Base-by-base conservation (phyloP, 202 grass and related monocot genomes). In the Zoysia matrella region DNA sequence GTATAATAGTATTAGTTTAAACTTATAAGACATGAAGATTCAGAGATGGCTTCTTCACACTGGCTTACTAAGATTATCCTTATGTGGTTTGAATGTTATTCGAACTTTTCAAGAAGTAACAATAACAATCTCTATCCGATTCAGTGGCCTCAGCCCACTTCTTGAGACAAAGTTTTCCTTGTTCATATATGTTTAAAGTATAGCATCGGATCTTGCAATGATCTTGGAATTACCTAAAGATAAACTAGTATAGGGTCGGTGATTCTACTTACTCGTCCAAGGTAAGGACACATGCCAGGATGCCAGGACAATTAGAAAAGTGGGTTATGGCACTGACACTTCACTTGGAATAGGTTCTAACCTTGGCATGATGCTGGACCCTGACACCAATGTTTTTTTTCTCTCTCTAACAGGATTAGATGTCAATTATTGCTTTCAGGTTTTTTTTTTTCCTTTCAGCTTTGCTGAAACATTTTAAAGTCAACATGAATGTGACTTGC, bases 201-300 rank as follows among this genome's bases (percentile, higher is more conserved):
- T 13, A 8, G 53, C 67, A 67, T 78, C 73, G 72, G 58, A 15
- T 72, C 22, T 56, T 11, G 4, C 43, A 69, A 22, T 13, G 3
- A 30, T 71, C 49, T 76, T 77, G 46, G 54, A 70, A 84, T 5
- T 75, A 36, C 50, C 53, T 4, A 22, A 48, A 60, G 45, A 6
- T 70, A 62, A 70, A 60, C 64, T 51, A 22, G 22, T 22, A 84
- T 77, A 52, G 46, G 30, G 30, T 77, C 30, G 82, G 72, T 69
- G 53, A 18, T 44, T 69, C 6, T 58, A 13, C 22, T 60, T 54
- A 4, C 53, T 69, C 65, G 44, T 84, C 44, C 46, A 46, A 70
- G 44, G 39, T 30, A 61, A 77, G 73, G 52, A 15, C 65, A n/a
- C 54, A 46, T 53, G 52, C 1, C 52, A 67, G 50, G 60, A 40